Percentiles rank a stretch among this genome's conserved stretches.
These are phyloP conservation scores for Ceratocystis destructans DNA, from an alignment of 2,329 filamentous ascomycete genomes.

Conservation along the genomic window DNA sequence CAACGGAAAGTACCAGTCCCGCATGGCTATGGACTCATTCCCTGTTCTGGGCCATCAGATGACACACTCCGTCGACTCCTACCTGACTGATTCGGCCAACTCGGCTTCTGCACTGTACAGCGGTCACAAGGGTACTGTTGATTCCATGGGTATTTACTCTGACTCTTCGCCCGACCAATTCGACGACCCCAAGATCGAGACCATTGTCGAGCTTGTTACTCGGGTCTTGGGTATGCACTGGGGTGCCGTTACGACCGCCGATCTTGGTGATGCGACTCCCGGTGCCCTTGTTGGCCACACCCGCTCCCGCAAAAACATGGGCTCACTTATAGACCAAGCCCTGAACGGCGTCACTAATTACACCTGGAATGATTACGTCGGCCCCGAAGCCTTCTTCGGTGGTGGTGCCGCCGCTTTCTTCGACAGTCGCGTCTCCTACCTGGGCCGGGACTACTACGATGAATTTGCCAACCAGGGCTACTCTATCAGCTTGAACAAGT, in stretches of 20 bases:
- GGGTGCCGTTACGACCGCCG: constrained; percentile 65
- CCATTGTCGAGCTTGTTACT: constrained; percentile 63
- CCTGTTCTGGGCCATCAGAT: constrained; percentile 79
- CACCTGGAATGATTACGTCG: constrained; percentile 61
- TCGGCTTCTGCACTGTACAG: constrained; percentile 69
- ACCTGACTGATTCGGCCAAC: constrained; percentile 80
- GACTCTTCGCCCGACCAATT: constrained; percentile 61
- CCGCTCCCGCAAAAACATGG: constrained; percentile 54
- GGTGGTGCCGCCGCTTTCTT: constrained; percentile 71
- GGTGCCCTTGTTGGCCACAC: constrained; percentile 63
- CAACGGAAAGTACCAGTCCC: constrained; percentile 70
- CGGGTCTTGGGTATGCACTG: constrained; percentile 49
- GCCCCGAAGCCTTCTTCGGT: constrained; percentile 70
- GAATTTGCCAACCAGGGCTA: constrained; percentile 62
- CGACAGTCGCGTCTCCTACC: constrained; percentile 38
- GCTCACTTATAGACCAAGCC: constrained; percentile 59
- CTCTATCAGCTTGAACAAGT: constrained; percentile 59
- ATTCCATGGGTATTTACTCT: constrained; percentile 64
- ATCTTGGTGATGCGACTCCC: constrained; percentile 68
- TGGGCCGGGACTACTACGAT: constrained; percentile 65
- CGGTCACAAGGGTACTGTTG: constrained; percentile 73
- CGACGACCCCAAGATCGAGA: constrained; percentile 79
- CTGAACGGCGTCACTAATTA: constrained; percentile 67
- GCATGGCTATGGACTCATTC: constrained; percentile 67
- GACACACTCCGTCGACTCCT: constrained; percentile 73